These are phyloP conservation scores for Cladosporium sp. DNA, from an alignment of 2,329 filamentous ascomycete genomes.

Conservation along the genomic window DNA sequence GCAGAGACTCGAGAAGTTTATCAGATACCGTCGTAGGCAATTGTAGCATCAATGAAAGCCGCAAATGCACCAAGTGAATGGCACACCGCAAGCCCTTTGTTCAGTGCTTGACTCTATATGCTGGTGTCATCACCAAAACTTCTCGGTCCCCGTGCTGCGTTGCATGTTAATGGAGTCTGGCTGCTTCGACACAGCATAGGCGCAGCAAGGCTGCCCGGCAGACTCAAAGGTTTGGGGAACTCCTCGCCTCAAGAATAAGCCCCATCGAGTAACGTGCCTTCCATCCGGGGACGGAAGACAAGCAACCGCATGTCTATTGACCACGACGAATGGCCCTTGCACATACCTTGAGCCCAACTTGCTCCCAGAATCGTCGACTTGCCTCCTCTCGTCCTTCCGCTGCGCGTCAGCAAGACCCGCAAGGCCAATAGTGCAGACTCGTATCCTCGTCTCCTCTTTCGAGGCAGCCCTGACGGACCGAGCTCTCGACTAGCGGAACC, in stretches of 20 bases:
- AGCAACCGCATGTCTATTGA: conserved; percentile 98
- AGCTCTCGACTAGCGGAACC: conserved; percentile 46
- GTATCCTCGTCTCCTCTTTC: conserved; percentile 73
- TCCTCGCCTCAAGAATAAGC: conserved; percentile 99
- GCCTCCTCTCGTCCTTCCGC: conserved; percentile 38
- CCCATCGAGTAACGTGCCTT: conserved; percentile 94
- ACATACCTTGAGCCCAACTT: conserved; percentile 48
- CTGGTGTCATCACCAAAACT: conserved; percentile 81
- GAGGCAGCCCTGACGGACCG: conserved; percentile 40
- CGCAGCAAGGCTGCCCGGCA: conserved; percentile 38
- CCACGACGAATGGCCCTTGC: conserved; percentile 81
- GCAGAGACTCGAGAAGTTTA: conserved; percentile 33
- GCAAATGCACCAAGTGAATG: conserved; percentile 46
- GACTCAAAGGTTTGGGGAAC: conserved; percentile 54
- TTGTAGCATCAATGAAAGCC: conserved; percentile 36
- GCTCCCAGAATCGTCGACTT: conserved; percentile 37
- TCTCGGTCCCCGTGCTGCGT: conserved; percentile 26
- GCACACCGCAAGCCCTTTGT: conserved; percentile 44
- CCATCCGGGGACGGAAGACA: conserved; percentile 25
- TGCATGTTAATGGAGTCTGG: conserved; percentile 52
- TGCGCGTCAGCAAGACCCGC: conserved; percentile 36
- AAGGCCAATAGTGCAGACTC: conserved; percentile 66
- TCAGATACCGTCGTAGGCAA: conserved; percentile 52
- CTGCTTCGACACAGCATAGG: conserved; percentile 67
- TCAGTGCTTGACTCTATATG: conserved; percentile 99